A percentile compares a stretch with the other conserved stretches of the same genome.
phyloP scores from a whole-genome alignment of 768 basidiomycete species.

The Mycena floridula region DNA sequence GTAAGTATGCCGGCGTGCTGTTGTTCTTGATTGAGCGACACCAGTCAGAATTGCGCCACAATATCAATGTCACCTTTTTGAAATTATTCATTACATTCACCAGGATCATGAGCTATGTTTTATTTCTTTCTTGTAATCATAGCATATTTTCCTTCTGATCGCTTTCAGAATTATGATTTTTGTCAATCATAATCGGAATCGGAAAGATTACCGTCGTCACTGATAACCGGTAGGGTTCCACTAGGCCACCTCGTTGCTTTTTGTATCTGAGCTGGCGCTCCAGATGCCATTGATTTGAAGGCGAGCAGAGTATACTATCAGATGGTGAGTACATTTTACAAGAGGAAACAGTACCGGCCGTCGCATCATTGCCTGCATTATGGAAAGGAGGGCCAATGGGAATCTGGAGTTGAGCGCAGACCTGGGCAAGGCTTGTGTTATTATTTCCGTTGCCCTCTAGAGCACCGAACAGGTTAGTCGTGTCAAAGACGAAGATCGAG shows the following conservation, averaged over 20 bases:
- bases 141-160: no score
- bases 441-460: conserved; percentile 54
- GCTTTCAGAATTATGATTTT: no score
- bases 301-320: conserved; percentile 64
- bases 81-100: no score
- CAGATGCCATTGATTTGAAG: conserved; percentile 65
- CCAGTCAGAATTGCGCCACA: no score
- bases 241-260: conserved; percentile 72
- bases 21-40: no score
- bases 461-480: conserved; percentile 68
- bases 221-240: no score
- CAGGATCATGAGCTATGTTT: no score
- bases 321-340: conserved; percentile 3
- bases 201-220: no score
- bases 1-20: no score
- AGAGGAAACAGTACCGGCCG: conserved; percentile 40
- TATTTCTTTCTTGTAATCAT: no score
- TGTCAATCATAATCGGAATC: no score
- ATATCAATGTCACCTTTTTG: no score
- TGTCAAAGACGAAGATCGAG: conserved; percentile 66
- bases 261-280: conserved; percentile 68
- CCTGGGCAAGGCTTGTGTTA: conserved; percentile 53
- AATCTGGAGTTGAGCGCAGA: conserved; percentile 60
- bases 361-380: conserved; percentile 86
- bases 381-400: conserved; percentile 46